Base-by-base conservation (phyloP, 2,329 filamentous ascomycete genomes). In the Nigrospora sphaerica region DNA sequence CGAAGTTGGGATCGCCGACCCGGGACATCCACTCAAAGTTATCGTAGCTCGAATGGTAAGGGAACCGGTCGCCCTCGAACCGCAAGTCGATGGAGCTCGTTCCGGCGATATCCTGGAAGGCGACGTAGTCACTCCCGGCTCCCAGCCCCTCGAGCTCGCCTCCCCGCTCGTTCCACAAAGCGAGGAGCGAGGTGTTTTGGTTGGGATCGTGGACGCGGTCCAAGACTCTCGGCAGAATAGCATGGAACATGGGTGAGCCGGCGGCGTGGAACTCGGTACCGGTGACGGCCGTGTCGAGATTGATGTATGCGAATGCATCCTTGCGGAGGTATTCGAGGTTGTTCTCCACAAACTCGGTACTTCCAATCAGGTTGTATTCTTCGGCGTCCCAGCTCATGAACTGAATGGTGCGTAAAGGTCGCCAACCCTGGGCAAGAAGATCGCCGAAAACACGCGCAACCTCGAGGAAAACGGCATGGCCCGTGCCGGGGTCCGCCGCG, bases 351-450 rank as follows among this genome's bases (percentile, higher is more conserved):
- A 86, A 92, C 64, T 98, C 93, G 2, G 93, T 97, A 12, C 89
- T 95, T 10, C 93, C 93, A 48, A 95, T 87, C 39, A 93, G 71
- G 65, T 96, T 96, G 70, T 95, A 97, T 65, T 92, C 89, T 55
- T 85, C 85, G 4, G 81, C 93, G 63, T 98, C 93, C 93, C 93
- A 98, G 32, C 88, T 95, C 60, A 91, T 90, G 64, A 98, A 97
- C 63, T 95, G 87, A 53, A 98, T 95, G 4, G 89, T 95, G n/a
- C 93, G 85, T 14, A 95, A 73, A 1, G 93, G 93, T 23, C 87
- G 79, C 93, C 93, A 98, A 45, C 91, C 92, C 47, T 82, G 79
- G 14, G 74, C 67, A 18, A 83, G 74, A 14, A 97, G 77, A 52
- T 88, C 81, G 36, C 90, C 89, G 57, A 98, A 88, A 42, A 95